phyloP scores from a whole-genome alignment of 306 rosid genomes.

The Sechiopsis laciniata region DNA sequence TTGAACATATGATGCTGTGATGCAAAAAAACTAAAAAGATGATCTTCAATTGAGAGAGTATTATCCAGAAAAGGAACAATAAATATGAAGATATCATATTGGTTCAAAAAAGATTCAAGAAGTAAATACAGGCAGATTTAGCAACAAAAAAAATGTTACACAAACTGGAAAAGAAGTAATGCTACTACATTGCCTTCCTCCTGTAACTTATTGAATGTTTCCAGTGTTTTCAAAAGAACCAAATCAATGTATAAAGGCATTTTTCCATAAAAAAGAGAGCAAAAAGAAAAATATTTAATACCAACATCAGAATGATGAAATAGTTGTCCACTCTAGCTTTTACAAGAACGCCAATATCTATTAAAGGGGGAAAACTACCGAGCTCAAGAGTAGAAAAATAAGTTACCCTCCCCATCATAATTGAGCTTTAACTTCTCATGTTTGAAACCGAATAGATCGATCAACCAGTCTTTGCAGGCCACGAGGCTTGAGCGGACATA shows the following conservation, averaged over 20 bases:
- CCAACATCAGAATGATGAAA: slow-evolving; percentile 3
- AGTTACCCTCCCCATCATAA: slow-evolving; percentile 8
- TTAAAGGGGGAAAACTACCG: not conserved
- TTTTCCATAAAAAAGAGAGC: slow-evolving; percentile 17
- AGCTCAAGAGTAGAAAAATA: slow-evolving; percentile 12
- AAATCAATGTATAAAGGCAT: not conserved
- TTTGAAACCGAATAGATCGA: slow-evolving; percentile 13
- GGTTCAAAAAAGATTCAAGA: not conserved
- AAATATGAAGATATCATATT: not conserved
- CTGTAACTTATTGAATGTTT: slow-evolving; percentile 12
- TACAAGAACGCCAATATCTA: slow-evolving; percentile 18
- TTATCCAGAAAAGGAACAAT: not conserved
- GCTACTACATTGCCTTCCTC: not conserved
- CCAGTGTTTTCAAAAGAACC: not conserved
- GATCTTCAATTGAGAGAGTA: not conserved
- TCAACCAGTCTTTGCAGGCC: slow-evolving; percentile 57
- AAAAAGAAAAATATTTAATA: not conserved
- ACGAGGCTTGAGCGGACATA: slow-evolving; percentile 97
- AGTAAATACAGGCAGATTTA: not conserved
- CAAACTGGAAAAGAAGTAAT: not conserved
- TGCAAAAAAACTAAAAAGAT: not conserved
- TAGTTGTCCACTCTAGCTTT: slow-evolving; percentile 5
- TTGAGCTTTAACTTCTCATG: not conserved
- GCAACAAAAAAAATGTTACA: not conserved
- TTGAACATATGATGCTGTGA: not conserved